Evolutionary conservation across 352 stramenopile species (phyloP).

Genomic region (Elongisporangium prolatum): DNA sequence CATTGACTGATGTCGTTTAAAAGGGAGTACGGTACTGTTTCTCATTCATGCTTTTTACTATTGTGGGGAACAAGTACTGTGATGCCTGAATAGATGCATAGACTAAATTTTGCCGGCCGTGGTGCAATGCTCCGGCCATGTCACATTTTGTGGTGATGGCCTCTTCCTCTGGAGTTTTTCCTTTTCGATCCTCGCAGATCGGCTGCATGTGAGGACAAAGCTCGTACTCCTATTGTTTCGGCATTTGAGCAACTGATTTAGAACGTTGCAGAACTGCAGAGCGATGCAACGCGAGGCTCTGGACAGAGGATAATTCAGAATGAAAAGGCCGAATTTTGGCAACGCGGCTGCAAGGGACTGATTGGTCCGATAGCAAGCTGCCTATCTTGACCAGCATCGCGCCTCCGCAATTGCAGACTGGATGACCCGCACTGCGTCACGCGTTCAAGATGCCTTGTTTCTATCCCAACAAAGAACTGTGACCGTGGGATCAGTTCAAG

Average conservation of each 20-base stretch:
- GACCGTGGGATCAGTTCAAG: background rate
- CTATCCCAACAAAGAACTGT: background rate
- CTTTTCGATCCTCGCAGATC: too few relatives aligned
- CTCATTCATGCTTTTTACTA: too few relatives aligned
- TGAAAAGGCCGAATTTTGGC: background rate
- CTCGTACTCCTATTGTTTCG: background rate
- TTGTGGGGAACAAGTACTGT: background rate
- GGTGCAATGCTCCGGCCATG: background rate
- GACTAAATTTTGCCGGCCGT: background rate
- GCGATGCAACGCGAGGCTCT: background rate
- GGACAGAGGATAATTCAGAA: background rate
- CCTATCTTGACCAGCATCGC: background rate
- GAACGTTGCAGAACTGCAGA: background rate
- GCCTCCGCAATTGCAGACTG: background rate
- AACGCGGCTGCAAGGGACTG: too few relatives aligned
- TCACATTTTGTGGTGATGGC: background rate
- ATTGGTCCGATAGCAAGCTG: too few relatives aligned
- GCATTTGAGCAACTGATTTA: background rate
- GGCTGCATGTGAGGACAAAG: background rate
- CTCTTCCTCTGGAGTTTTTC: background rate
- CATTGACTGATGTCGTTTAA: background rate
- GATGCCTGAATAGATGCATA: background rate
- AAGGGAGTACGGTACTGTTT: background rate
- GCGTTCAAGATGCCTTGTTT: background rate
- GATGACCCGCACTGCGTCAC: background rate